Percentiles rank a stretch among this genome's conserved stretches.
Conservation (phyloP, 2,329 filamentous ascomycete species). For the Periglandula ipomoeae region DNA sequence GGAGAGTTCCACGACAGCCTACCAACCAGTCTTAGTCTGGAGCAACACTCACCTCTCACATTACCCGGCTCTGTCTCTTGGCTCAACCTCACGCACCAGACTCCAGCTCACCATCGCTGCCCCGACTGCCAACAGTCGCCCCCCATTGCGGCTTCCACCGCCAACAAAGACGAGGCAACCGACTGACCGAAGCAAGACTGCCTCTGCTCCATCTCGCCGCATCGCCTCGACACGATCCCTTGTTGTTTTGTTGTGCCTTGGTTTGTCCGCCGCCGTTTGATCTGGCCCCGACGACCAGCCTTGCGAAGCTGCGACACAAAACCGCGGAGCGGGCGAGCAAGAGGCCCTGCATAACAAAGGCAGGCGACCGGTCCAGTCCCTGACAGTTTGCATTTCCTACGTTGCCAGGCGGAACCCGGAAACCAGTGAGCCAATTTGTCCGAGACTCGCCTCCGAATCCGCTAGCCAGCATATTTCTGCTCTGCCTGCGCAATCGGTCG, state of each 20-base stretch:
- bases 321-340: not conserved
- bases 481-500: not conserved
- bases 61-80: not conserved
- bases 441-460: not conserved
- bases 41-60: not conserved
- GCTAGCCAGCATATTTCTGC: not conserved
- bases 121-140: not conserved
- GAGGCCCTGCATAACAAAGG: not conserved
- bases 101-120: not conserved
- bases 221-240: not conserved
- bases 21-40: not conserved
- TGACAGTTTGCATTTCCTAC: not conserved
- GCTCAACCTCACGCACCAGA: not conserved
- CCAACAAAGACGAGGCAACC: not conserved
- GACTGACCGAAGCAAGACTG: not conserved
- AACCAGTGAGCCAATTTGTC: not conserved
- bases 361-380: not conserved
- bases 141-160: not conserved
- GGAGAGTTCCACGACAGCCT: not conserved
- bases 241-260: not conserved
- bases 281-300: not conserved
- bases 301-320: not conserved
- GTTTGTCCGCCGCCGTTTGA: too few relatives aligned
- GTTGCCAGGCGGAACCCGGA: not conserved
- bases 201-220: not conserved